These are phyloP conservation scores for Plicaturopsis crispa DNA, from an alignment of 768 basidiomycete genomes.

Conservation along the genomic window DNA sequence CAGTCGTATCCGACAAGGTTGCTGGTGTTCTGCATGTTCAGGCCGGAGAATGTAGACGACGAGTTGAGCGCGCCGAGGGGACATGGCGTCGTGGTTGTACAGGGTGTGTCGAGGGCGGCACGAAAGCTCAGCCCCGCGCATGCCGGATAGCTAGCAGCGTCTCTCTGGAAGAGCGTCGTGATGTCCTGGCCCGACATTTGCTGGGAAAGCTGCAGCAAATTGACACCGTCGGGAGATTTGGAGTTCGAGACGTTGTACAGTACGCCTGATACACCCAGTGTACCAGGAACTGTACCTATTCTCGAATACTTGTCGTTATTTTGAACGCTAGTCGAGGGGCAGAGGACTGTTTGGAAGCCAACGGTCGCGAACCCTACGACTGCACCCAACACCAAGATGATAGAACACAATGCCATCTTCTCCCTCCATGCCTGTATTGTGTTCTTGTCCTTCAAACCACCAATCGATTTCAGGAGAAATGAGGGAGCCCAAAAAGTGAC, in stretches of 20 bases:
- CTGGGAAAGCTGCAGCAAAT: slow-evolving; percentile 50
- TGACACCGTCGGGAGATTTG: slow-evolving; percentile 35
- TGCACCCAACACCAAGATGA: slow-evolving; percentile 73
- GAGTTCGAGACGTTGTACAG: slow-evolving; percentile 67
- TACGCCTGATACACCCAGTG: slow-evolving; percentile 70
- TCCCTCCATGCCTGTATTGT: slow-evolving; percentile 94
- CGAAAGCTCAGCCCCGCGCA: slow-evolving; percentile 60
- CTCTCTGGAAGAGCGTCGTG: slow-evolving; percentile 76
- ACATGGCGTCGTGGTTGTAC: slow-evolving; percentile 53
- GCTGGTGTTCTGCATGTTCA: slow-evolving; percentile 59
- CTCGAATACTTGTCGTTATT: slow-evolving; percentile 37
- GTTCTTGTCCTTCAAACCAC: slow-evolving; percentile 74
- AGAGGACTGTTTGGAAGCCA: slow-evolving; percentile 88
- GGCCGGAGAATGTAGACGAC: slow-evolving; percentile 46
- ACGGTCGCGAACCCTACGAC: slow-evolving; percentile 89
- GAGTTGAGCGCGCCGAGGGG: slow-evolving; percentile 55
- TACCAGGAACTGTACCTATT: slow-evolving; percentile 50
- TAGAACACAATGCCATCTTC: slow-evolving; percentile 89
- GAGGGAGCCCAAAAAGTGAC: slow-evolving; percentile 91
- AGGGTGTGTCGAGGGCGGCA: slow-evolving; percentile 71
- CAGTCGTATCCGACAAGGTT: slow-evolving; percentile 84
- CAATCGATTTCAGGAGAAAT: slow-evolving; percentile 62
- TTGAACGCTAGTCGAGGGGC: slow-evolving; percentile 50
- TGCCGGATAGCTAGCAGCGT: slow-evolving; percentile 50
- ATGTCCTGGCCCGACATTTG: slow-evolving; percentile 77